phyloP scores from a whole-genome alignment of 441 rosid species.

The Erodium texanum region DNA sequence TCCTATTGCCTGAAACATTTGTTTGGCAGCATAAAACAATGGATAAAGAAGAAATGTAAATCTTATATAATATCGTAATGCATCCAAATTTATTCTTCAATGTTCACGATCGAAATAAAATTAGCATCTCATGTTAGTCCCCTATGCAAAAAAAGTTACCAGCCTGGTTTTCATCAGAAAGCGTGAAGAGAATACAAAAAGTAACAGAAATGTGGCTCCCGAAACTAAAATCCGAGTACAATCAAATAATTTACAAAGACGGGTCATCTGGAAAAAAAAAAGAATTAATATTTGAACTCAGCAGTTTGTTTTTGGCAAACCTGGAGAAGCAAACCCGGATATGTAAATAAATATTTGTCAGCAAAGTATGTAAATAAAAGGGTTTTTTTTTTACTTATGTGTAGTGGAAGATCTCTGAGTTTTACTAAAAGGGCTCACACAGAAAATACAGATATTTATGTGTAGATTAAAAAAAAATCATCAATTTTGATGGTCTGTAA shows the following conservation, averaged over 20 bases:
- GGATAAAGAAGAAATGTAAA: neutral
- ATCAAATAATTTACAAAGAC: constrained; percentile 25
- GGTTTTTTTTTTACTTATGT: neutral
- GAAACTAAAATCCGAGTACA: constrained; percentile 16
- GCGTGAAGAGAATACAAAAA: no score
- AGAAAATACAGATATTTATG: neutral
- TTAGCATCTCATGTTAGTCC: neutral
- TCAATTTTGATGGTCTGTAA: no score
- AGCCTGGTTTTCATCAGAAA: no score
- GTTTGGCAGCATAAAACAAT: neutral
- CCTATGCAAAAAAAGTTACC: neutral
- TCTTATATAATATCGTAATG: neutral
- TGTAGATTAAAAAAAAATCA: no score
- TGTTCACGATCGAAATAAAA: neutral
- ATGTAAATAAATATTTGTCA: neutral
- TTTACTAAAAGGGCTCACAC: neutral
- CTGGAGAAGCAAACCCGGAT: neutral
- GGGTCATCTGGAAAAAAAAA: neutral
- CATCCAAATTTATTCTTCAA: constrained; percentile 22
- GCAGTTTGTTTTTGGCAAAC: neutral
- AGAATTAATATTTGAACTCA: neutral
- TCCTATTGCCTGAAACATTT: neutral
- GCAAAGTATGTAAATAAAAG: neutral
- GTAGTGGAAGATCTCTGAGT: no score
- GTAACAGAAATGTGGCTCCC: neutral